Evolutionary conservation across 352 stramenopile genomes (phyloP).

Genomic region (Thalassiosira ordinaria): DNA sequence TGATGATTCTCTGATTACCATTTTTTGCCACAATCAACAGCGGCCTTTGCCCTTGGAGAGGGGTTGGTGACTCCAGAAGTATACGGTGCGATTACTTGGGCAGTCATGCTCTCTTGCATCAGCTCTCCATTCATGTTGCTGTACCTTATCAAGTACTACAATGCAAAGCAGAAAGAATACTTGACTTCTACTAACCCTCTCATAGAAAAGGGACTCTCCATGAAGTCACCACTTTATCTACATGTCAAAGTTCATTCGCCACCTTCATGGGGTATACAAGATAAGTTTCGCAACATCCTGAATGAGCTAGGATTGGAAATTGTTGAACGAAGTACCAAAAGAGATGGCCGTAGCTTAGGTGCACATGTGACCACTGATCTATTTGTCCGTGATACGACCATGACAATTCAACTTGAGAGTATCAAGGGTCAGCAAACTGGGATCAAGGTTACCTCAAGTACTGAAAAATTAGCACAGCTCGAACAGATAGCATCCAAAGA

Average conservation of each 20-base stretch:
- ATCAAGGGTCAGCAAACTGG: too few species aligned
- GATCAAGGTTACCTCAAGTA: too few species aligned
- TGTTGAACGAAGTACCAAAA: constrained; percentile 32
- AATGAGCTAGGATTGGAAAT: constrained; percentile 31
- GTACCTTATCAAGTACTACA: constrained; percentile 62
- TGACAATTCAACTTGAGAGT: constrained; percentile 13
- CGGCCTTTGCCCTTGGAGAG: constrained; percentile 62
- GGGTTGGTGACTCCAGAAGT: constrained; percentile 49
- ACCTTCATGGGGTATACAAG: constrained; percentile 20
- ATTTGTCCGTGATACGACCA: constrained; percentile 11
- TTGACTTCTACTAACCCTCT: constrained; percentile 21
- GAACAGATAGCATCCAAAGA: too few species aligned
- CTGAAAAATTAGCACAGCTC: too few species aligned
- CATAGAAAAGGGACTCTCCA: neutral
- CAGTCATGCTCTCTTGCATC: constrained; percentile 56
- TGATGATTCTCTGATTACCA: too few species aligned
- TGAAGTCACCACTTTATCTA: constrained; percentile 15
- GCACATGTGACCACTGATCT: constrained; percentile 29
- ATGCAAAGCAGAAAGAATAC: constrained; percentile 32
- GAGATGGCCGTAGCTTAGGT: constrained; percentile 11
- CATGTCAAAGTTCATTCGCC: constrained; percentile 21
- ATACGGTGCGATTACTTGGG: constrained; percentile 56
- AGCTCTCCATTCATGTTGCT: constrained; percentile 55
- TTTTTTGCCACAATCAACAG: too few species aligned
- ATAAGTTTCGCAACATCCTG: constrained; percentile 27